A percentile compares a stretch with the other conserved stretches of the same genome.
These are phyloP conservation scores for Fusarium sp. DNA, from an alignment of 2,329 filamentous ascomycete genomes.

Conservation along the genomic window DNA sequence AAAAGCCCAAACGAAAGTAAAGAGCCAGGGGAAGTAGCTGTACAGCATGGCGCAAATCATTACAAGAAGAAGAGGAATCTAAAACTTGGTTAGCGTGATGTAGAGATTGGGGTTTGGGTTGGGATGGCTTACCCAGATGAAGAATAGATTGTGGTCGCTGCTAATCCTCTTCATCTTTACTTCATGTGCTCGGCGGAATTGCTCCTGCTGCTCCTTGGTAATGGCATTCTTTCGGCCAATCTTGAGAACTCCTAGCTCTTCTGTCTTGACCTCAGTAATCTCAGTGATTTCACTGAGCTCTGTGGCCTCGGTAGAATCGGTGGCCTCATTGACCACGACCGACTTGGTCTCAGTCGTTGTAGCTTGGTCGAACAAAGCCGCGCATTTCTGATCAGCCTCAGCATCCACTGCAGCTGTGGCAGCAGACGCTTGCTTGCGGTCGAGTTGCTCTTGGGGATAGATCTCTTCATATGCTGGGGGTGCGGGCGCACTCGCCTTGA, in stretches of 20 bases:
- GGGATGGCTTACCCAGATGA: slow-evolving; percentile 71
- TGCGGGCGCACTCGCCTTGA: slow-evolving; percentile 62
- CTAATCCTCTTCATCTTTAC: slow-evolving; percentile 73
- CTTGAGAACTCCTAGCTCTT: slow-evolving; percentile 63
- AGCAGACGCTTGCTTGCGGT: slow-evolving; percentile 70
- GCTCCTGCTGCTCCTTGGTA: slow-evolving; percentile 74
- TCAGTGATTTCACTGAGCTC: slow-evolving; percentile 51
- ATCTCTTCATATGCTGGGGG: slow-evolving; percentile 86
- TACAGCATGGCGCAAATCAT: slow-evolving; percentile 65
- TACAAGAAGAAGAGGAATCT: slow-evolving; percentile 65
- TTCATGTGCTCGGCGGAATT: slow-evolving; percentile 71
- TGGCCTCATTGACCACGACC: slow-evolving; percentile 53
- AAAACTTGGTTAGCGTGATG: slow-evolving; percentile 39
- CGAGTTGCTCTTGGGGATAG: slow-evolving; percentile 70
- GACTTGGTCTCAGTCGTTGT: slow-evolving; percentile 53
- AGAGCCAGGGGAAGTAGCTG: slow-evolving; percentile 64
- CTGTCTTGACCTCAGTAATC: slow-evolving; percentile 54
- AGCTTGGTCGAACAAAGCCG: slow-evolving; percentile 64
- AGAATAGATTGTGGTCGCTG: slow-evolving; percentile 75
- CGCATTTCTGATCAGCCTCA: slow-evolving; percentile 70
- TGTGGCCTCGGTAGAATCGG: slow-evolving; percentile 53
- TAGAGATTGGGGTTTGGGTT: neutral
- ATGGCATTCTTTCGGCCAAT: slow-evolving; percentile 74
- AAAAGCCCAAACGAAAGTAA: slow-evolving; percentile 54
- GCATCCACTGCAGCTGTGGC: slow-evolving; percentile 69